Conservation (phyloP, 2,329 filamentous ascomycete genomes). For the Graphilbum sp. region DNA sequence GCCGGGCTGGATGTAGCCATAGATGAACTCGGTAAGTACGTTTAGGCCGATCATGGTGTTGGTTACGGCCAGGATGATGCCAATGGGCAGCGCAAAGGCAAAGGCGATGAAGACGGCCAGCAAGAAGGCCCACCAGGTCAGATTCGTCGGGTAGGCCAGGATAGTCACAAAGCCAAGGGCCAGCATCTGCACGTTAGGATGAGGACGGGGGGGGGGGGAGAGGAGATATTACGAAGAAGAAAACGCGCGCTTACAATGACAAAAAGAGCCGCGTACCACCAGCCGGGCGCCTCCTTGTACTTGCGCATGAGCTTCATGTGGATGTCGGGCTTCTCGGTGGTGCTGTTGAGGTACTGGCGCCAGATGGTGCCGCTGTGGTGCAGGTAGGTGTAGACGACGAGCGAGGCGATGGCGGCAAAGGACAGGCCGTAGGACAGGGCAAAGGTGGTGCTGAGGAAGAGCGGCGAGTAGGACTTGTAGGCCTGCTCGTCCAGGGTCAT, state of each 20-base stretch:
- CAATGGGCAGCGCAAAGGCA: constrained; percentile 47
- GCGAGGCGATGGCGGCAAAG: constrained; percentile 53
- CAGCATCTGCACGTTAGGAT: constrained; percentile 24
- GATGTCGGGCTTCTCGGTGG: constrained; percentile 42
- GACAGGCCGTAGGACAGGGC: constrained; percentile 53
- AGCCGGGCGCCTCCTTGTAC: constrained; percentile 45
- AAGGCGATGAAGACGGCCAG: constrained; percentile 48
- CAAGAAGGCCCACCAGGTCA: constrained; percentile 58
- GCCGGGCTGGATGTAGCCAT: constrained; percentile 61
- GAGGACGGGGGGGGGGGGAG: constrained; percentile 5
- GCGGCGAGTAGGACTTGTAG: constrained; percentile 50
- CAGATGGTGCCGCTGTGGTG: constrained; percentile 53
- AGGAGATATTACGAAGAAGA: neutral
- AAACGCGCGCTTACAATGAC: constrained; percentile 23
- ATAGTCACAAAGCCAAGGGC: constrained; percentile 36
- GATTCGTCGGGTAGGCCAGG: constrained; percentile 46
- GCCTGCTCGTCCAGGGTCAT: constrained; percentile 45
- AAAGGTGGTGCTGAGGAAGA: constrained; percentile 58
- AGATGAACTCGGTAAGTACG: constrained; percentile 55
- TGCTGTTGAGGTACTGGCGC: constrained; percentile 42
- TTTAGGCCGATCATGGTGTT: constrained; percentile 59
- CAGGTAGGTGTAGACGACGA: constrained; percentile 51
- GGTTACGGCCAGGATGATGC: constrained; percentile 53
- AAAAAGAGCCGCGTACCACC: constrained; percentile 48
- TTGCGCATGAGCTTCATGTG: constrained; percentile 49